Evolutionary conservation across 2,329 filamentous ascomycete genomes (phyloP), one percentile per base, ranked within the genome.

Genomic region (Colletotrichum somersetense): DNA sequence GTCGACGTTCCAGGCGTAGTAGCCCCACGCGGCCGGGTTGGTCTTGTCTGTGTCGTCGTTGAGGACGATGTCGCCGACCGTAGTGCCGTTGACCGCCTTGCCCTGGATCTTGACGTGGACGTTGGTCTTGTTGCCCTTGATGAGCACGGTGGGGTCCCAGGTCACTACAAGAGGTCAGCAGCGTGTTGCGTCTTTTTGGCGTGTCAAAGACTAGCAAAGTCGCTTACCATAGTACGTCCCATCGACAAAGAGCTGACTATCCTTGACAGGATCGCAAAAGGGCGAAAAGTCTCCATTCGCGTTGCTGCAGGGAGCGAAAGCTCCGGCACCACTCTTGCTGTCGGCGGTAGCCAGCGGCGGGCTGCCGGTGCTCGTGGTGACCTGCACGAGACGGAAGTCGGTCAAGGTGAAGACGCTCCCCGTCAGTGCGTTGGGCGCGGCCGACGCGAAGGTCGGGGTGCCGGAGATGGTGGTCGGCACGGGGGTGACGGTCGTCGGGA

Each of bases 61-160:
- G 59, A 74, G 50, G 67, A 74, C 56, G 44, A 58, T n/a, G 30
- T 74, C 74, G 59, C 73, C 69, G 72, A 77, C 77, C 1, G 74
- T 75, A 66, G 80, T 80, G 73, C 80, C 78, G 77, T 86, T 83
- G 73, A 85, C 79, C 74, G 83, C 83, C 76, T 79, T 78, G 75
- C 80, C 82, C 53, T 79, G 74, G 62, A 83, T 62, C 11, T 78
- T 75, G 66, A 85, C 77, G 50, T 69, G 63, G 16, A 73, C 62
- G 33, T 75, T 66, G 57, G 80, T 82, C 33, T 80, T 80, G 75
- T 84, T 82, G 67, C 81, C 79, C 59, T 80, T 77, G 75, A 81
- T 81, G 81, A 88, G 89, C 79, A 82, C 86, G 62, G 83, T 79
- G 33, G 87, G 81, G 74, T 90, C 87, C 88, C 88, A 90, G 38